These are phyloP conservation scores for Somion occarium DNA, from an alignment of 1,284 basidiomycete species.

Conservation along the genomic window DNA sequence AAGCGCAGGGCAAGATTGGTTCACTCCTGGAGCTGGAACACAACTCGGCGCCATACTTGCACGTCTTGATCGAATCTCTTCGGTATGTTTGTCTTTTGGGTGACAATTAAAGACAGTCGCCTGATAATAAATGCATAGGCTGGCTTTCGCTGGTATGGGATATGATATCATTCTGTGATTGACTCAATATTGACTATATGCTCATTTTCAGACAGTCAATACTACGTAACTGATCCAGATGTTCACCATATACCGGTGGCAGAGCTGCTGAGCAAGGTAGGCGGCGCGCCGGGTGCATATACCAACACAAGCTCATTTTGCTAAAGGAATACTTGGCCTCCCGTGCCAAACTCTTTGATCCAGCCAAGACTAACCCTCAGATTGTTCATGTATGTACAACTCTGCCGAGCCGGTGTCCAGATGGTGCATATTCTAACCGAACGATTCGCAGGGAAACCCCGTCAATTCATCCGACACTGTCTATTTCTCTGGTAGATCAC, in stretches of 20 bases:
- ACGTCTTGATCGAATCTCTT: slow-evolving; percentile 81
- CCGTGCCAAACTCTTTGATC: slow-evolving; percentile 80
- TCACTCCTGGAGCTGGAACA: slow-evolving; percentile 79
- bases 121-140: slow-evolving; percentile 32
- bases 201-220: slow-evolving; percentile 62
- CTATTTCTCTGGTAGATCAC: slow-evolving; percentile 72
- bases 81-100: slow-evolving; percentile 40
- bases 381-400: slow-evolving; percentile 57
- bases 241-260: slow-evolving; percentile 70
- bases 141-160: slow-evolving; percentile 65
- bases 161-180: too few species aligned
- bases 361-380: slow-evolving; percentile 55
- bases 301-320: background rate
- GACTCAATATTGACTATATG: background rate
- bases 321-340: slow-evolving; percentile 72
- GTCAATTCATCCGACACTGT: slow-evolving; percentile 87
- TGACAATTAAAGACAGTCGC: background rate
- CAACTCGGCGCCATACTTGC: slow-evolving; percentile 86
- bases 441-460: slow-evolving; percentile 60
- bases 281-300: background rate
- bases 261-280: slow-evolving; percentile 76
- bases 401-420: too few species aligned
- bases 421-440: background rate
- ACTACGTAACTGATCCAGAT: slow-evolving; percentile 87
- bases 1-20: slow-evolving; percentile 67